Evolutionary conservation across 2,329 filamentous ascomycete genomes (phyloP), one percentile per base, ranked within the genome.

Genomic region (Xylaria sp.): DNA sequence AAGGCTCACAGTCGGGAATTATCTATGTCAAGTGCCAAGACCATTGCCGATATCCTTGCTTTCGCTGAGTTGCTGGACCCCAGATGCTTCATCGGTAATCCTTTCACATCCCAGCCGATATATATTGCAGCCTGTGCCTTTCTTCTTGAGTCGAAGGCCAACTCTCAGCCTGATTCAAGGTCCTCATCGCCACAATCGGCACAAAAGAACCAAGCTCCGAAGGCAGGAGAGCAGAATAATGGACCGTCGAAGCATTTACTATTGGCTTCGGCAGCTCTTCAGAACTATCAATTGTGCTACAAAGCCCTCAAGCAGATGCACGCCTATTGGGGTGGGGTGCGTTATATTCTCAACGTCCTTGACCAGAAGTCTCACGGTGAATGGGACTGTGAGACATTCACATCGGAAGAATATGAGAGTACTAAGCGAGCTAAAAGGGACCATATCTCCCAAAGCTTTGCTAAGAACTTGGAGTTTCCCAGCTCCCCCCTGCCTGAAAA

Each of bases 101-200:
- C 94, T 0, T 97, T 97, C 73, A 96, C 93, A 0, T 94, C 92
- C 57, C 94, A 97, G 79, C 94, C 94, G 0, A 97, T 97, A 76
- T 97, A 97, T 75, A 95, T 97, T 69, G 94, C 94, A 0, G 94
- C 93, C 0, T 97, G 93, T 76, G 94, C 94, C 0, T 97, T 97
- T 74, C 82, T 97, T 18, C 93, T 94, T 82, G 94, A 97, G 77
- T 93, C 92, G 4, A 90, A 89, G 3, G 87, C 91, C 15, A 90
- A 90, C 70, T 91, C 91, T 0, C 89, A 90, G 67, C 85, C 89
- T 23, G 78, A 90, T 34, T 92, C 91, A 0, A 85, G 89, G 63
- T 88, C 89, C 44, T 78, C 82, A 1, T 88, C 87, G 0, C 88
- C 87, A 1, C 82, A 84, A 0, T 71, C 71, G 4, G 78, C 78